A percentile compares a stretch with the other conserved stretches of the same genome.
Evolutionary conservation across 169 alveolate species (phyloP).

Genomic region (Eimeria praecox): DNA sequence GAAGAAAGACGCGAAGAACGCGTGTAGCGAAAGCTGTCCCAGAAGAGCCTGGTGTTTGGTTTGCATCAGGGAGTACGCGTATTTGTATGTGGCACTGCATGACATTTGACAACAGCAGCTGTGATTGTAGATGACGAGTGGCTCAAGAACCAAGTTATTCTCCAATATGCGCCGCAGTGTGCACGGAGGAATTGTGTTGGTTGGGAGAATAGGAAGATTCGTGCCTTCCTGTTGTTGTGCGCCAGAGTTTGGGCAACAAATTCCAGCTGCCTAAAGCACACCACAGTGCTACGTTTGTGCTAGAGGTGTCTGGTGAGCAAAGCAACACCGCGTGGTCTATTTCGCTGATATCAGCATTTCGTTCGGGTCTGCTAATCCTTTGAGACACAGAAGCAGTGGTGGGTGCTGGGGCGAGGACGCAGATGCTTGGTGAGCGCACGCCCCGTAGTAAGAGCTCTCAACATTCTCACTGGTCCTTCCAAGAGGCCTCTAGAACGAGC

Average conservation of each 20-base stretch:
- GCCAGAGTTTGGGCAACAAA: not conserved
- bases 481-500: too few relatives aligned
- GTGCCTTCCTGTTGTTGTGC: not conserved
- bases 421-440: too few relatives aligned
- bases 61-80: not conserved
- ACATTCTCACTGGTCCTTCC: too few relatives aligned
- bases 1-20: not conserved
- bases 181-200: not conserved
- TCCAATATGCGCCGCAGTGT: not conserved
- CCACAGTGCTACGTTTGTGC: not conserved
- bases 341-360: too few relatives aligned
- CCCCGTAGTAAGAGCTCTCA: too few relatives aligned
- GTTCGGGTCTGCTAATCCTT: too few relatives aligned
- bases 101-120: not conserved
- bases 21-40: not conserved
- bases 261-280: not conserved
- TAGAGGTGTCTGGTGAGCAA: not conserved
- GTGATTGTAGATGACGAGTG: not conserved
- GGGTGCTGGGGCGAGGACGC: too few relatives aligned
- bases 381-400: too few relatives aligned
- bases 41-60: not conserved
- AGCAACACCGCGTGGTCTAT: too few relatives aligned
- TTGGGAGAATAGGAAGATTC: not conserved
- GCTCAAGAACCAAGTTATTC: not conserved
- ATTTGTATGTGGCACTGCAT: not conserved